Conservation (phyloP, 108 stramenopile species). For the Nitzschia sp. region DNA sequence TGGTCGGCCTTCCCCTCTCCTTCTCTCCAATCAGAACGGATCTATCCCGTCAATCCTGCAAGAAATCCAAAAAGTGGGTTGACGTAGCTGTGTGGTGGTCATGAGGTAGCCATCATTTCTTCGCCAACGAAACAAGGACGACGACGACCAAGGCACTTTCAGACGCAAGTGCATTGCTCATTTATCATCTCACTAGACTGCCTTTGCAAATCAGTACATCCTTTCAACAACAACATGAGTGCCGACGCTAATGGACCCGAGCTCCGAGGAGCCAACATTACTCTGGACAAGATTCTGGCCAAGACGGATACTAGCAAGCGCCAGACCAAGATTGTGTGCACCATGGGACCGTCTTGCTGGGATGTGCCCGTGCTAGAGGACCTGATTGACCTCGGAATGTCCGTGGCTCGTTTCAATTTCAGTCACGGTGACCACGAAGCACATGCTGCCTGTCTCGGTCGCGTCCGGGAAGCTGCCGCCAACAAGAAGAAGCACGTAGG, state of each 20-base stretch:
- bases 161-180: too few relatives aligned
- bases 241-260: constrained; percentile 35
- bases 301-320: constrained; percentile 55
- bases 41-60: too few relatives aligned
- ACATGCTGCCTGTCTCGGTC: constrained; percentile 80
- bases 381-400: constrained; percentile 90
- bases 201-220: too few relatives aligned
- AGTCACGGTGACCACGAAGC: constrained; percentile 86
- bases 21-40: too few relatives aligned
- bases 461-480: constrained; percentile 74
- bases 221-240: constrained; percentile 18
- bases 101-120: too few relatives aligned
- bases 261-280: constrained; percentile 55
- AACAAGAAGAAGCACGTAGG: constrained; percentile 77
- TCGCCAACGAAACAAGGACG: too few relatives aligned
- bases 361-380: constrained; percentile 69
- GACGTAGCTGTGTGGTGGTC: too few relatives aligned
- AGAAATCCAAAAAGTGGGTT: too few relatives aligned
- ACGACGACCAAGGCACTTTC: too few relatives aligned
- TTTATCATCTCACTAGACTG: too few relatives aligned
- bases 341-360: constrained; percentile 91
- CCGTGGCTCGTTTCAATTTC: constrained; percentile 93
- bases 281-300: constrained; percentile 44
- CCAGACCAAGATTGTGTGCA: constrained; percentile 88
- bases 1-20: too few relatives aligned